phyloP scores from a whole-genome alignment of 2,329 filamentous ascomycete genomes.

The Aspergillus ustus region DNA sequence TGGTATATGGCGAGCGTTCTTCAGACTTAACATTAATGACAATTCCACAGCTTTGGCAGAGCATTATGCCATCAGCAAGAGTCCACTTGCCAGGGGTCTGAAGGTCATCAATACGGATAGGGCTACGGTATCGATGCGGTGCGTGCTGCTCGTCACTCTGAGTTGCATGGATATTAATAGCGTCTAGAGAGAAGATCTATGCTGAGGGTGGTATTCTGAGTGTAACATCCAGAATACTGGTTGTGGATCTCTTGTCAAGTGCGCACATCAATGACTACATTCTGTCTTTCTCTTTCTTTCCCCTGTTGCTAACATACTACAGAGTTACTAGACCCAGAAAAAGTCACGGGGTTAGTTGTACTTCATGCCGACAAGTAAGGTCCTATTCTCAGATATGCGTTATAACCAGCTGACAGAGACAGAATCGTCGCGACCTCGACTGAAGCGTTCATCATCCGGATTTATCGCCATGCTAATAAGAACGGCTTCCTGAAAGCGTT shows the following conservation, averaged over 20 bases:
- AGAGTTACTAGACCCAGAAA: slow-evolving; percentile 75
- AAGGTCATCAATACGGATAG: slow-evolving; percentile 93
- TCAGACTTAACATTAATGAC: slow-evolving; percentile 18
- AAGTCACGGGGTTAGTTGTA: slow-evolving; percentile 82
- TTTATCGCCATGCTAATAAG: slow-evolving; percentile 95
- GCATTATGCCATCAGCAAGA: slow-evolving; percentile 87
- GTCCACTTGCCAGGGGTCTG: slow-evolving; percentile 80
- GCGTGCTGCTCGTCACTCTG: slow-evolving; percentile 17
- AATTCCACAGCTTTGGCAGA: slow-evolving; percentile 72
- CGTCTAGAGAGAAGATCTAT: slow-evolving; percentile 82
- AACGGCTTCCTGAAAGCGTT: slow-evolving; percentile 93
- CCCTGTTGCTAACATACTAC: slow-evolving; percentile 20
- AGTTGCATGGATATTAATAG: slow-evolving; percentile 25
- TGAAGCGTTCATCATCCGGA: slow-evolving; percentile 92
- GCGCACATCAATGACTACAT: slow-evolving; percentile 20
- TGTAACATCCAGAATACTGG: slow-evolving; percentile 91
- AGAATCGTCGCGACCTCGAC: slow-evolving; percentile 82
- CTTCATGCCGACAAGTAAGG: slow-evolving; percentile 77
- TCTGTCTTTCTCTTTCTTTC: neutral
- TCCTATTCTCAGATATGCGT: neutral
- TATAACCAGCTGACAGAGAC: slow-evolving; percentile 17
- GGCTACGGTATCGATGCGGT: slow-evolving; percentile 77
- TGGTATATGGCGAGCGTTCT: slow-evolving; percentile 4
- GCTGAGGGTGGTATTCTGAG: slow-evolving; percentile 87
- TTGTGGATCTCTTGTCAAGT: slow-evolving; percentile 88